Conservation (phyloP, 2,329 filamentous ascomycete species). For the Aspergillus sp. region DNA sequence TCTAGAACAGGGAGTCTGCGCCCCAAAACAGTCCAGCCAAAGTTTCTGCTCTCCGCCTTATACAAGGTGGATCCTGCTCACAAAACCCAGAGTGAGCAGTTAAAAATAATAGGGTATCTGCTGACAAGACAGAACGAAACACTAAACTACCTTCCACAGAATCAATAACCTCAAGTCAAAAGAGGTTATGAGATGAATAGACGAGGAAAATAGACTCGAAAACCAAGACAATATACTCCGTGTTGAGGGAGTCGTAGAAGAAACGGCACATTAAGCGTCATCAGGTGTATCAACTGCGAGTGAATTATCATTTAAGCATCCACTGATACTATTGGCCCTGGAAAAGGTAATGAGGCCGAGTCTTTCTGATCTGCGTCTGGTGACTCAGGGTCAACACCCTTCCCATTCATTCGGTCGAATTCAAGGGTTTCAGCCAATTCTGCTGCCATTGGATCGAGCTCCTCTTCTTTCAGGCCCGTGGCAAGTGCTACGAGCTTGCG, state of each 20-base stretch:
- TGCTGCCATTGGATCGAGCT: conserved; percentile 48
- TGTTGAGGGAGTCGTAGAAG: background rate
- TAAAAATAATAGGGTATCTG: conserved; percentile 34
- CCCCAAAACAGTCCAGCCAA: background rate
- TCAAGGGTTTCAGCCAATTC: conserved; percentile 48
- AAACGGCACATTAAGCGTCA: background rate
- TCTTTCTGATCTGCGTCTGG: conserved; percentile 30
- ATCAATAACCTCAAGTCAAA: conserved; percentile 6
- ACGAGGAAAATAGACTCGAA: conserved; percentile 16
- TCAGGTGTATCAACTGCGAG: background rate
- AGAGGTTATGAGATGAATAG: conserved; percentile 8
- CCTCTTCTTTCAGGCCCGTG: conserved; percentile 48
- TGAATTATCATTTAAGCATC: conserved; percentile 25
- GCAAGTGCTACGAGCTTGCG: conserved; percentile 48
- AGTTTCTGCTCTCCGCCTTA: background rate
- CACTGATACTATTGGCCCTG: conserved; percentile 32
- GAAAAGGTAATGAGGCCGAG: conserved; percentile 25
- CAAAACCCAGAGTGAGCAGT: conserved; percentile 8
- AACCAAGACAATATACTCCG: background rate
- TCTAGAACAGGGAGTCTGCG: background rate
- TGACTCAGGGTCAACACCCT: conserved; percentile 27
- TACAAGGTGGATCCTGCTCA: background rate
- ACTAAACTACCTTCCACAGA: conserved; percentile 20
- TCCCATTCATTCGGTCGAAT: conserved; percentile 43
- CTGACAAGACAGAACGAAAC: conserved; percentile 22